phyloP scores from a whole-genome alignment of 192 early-diverging fungal species.

The Backusella psychrophila region DNA sequence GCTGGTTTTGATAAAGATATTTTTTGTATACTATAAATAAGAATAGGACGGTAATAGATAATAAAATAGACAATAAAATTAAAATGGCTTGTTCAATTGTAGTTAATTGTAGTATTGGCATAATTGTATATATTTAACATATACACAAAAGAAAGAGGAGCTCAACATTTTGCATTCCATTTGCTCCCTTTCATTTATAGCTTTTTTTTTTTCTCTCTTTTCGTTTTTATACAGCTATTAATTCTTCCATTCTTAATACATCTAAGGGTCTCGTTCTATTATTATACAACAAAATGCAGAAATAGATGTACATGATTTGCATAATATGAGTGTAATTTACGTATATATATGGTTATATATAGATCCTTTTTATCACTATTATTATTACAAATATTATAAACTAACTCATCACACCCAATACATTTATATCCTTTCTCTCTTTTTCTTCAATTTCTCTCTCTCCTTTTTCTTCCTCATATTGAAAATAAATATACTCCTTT shows the following conservation, averaged over 20 bases:
- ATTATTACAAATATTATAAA: neutral
- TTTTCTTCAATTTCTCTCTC: neutral
- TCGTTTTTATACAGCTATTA: neutral
- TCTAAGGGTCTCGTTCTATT: neutral
- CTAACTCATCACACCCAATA: neutral
- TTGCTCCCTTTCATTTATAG: neutral
- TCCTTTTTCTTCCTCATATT: neutral
- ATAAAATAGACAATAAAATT: neutral
- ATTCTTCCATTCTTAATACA: slow-evolving; percentile 2
- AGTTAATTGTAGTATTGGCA: slow-evolving; percentile 6
- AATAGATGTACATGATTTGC: neutral
- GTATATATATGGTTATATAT: neutral
- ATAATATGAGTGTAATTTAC: neutral
- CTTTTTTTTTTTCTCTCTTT: neutral
- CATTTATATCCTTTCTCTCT: neutral
- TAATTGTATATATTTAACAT: neutral
- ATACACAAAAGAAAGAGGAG: neutral
- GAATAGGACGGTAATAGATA: neutral
- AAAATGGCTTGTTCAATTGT: neutral
- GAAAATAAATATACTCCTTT: neutral
- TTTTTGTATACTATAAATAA: neutral
- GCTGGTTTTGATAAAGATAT: neutral
- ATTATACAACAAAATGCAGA: neutral
- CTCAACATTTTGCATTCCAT: neutral
- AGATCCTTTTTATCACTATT: neutral